These are phyloP conservation scores for Dactylella cylindrospora DNA, from an alignment of 2,329 filamentous ascomycete genomes.

Conservation along the genomic window DNA sequence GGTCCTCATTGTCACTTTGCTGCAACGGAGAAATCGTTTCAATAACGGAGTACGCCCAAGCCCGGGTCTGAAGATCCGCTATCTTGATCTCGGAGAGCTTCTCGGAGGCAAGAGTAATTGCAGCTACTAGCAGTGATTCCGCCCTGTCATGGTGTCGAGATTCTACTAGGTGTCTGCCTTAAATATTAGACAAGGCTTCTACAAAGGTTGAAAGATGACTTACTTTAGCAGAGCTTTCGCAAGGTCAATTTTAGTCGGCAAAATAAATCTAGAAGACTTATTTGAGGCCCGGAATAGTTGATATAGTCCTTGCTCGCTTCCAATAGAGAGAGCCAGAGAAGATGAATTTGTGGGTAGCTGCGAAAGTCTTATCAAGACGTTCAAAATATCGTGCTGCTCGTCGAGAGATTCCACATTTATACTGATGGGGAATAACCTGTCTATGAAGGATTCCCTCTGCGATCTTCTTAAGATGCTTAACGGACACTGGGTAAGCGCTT, in stretches of 20 bases:
- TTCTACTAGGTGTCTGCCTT: slow-evolving; percentile 23
- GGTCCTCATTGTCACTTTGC: neutral
- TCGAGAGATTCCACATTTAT: neutral
- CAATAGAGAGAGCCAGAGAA: slow-evolving; percentile 5
- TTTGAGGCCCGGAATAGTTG: neutral
- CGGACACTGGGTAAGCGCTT: slow-evolving; percentile 16
- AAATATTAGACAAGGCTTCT: no score
- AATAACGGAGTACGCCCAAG: slow-evolving; percentile 28
- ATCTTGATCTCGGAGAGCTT: neutral
- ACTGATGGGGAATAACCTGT: slow-evolving; percentile 2
- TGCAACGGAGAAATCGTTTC: no score
- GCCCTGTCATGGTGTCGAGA: slow-evolving; percentile 29
- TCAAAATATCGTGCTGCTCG: slow-evolving; percentile 1
- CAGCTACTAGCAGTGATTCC: neutral
- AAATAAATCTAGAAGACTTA: neutral
- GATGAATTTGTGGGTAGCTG: slow-evolving; percentile 31
- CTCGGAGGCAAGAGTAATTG: slow-evolving; percentile 11
- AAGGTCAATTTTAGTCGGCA: slow-evolving; percentile 6
- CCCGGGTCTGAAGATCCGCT: slow-evolving; percentile 11
- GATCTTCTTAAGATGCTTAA: slow-evolving; percentile 13
- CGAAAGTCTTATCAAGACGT: slow-evolving; percentile 3
- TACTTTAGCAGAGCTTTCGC: slow-evolving; percentile 16
- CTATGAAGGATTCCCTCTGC: slow-evolving; percentile 18
- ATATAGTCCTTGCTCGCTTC: slow-evolving; percentile 8
- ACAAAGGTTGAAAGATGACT: neutral